Evolutionary conservation across 345 rosid genomes (phyloP), one percentile per base, ranked within the genome.

Genomic region (Salix suchowensis): DNA sequence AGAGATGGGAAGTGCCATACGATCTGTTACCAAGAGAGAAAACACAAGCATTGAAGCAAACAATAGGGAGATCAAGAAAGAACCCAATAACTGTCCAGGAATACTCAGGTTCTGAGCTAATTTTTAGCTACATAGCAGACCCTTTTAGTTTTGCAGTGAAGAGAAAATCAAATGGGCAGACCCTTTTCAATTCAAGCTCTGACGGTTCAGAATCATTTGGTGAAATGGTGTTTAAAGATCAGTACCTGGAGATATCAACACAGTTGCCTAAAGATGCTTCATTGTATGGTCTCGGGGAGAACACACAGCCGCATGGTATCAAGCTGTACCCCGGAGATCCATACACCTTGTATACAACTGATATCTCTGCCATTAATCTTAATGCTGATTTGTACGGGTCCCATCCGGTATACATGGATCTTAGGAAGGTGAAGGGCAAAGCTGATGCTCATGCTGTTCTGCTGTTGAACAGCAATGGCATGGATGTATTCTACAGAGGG

Each of bases 1-100:
- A 85, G 84, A 79, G 99, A 79, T 96, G 99, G 99, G 98, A 92
- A 81, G 97, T 96, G 2, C 99, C 98, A 2, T 94, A 92, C 88
- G 83, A 86, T 72, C 91, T 96, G 61, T 82, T 96, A 52, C 98
- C 98, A 0, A 81, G 99, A 69, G 93, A 92, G 52, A 84, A 85
- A 36, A 91, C 97, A 1, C 95, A 97, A 40, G 78, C 74, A 28
- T 24, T 79, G 60, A 91, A 88, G 54, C 86, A 82, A 78, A 71
- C 82, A 10, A 84, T 86, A 64, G 86, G 89, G 65, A 82, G 84
- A 73, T 82, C 92, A 0, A 68, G 93, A 76, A 89, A 89, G 76
- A 82, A 78, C 72, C 88, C 88, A 4, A 52, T 86, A 5, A 54
- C 87, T 6, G 90, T 78, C 1, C 82, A 87, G 26, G 95, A 92